Evolutionary conservation across 257 asterid species (phyloP).

Genomic region (Cinchona pubescens): DNA sequence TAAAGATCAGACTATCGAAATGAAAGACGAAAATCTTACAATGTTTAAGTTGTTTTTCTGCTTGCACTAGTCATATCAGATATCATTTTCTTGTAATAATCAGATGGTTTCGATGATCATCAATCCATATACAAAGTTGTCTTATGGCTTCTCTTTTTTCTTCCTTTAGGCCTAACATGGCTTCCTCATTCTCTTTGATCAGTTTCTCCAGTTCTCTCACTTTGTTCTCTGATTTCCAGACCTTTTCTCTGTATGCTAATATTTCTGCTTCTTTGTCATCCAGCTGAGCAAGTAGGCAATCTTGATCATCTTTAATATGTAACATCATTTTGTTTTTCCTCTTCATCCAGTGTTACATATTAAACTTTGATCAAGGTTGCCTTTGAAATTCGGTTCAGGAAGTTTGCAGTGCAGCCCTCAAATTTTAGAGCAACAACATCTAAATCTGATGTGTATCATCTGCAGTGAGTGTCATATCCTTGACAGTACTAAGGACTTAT

Average conservation of each 20-base stretch:
- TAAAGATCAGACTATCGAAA: background rate
- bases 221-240: slow-evolving; percentile 60
- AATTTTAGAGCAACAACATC: slow-evolving; percentile 52
- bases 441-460: slow-evolving; percentile 41
- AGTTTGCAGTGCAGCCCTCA: slow-evolving; percentile 51
- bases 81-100: slow-evolving; percentile 61
- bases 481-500: slow-evolving; percentile 30
- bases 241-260: slow-evolving; percentile 50
- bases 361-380: too few relatives aligned
- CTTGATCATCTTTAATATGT: slow-evolving; percentile 46
- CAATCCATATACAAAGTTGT: slow-evolving; percentile 87
- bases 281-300: slow-evolving; percentile 50
- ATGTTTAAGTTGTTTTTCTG: slow-evolving; percentile 12
- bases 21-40: too few relatives aligned
- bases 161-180: slow-evolving; percentile 51
- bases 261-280: slow-evolving; percentile 74
- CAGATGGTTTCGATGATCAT: slow-evolving; percentile 73
- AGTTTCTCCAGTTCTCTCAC: slow-evolving; percentile 64
- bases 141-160: slow-evolving; percentile 92
- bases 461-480: slow-evolving; percentile 49
- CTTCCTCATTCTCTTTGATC: slow-evolving; percentile 60
- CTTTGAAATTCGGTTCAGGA: slow-evolving; percentile 66
- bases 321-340: slow-evolving; percentile 50
- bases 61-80: slow-evolving; percentile 31
- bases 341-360: slow-evolving; percentile 59